Evolutionary conservation across 345 rosid genomes (phyloP), one percentile per base, ranked within the genome.

Genomic region (Boechera divaricarpa): DNA sequence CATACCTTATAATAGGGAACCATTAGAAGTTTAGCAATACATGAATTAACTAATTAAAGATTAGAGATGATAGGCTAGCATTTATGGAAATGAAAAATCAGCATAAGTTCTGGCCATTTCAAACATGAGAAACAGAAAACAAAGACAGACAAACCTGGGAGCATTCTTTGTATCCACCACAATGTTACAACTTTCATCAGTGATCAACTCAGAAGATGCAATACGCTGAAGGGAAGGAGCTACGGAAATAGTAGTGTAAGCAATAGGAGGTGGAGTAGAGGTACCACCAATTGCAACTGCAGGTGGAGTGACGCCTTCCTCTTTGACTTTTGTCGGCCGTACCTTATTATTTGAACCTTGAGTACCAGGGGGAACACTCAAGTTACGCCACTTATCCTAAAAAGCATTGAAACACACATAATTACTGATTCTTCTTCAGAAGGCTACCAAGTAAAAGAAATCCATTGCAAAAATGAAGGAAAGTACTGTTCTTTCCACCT

Each of bases 311-410:
- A 35, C 60, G 36, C 65, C 58, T 56, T 67, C 79, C 2, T 82
- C 77, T 84, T 89, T 90, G 9, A 82, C 60, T 72, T 86, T 90
- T 1, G 75, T 63, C 7, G 86, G 67, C 62, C 90, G 80, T 57
- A 87, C 67, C 84, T 85, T 94, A 48, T 92, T 90, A 75, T 83
- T 80, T 36, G 81, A 68, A 67, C 85, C 85, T 79, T 80, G 90
- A 54, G 80, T 76, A 67, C 42, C 58, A 0, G 82, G 78, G 2
- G 75, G 7, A 48, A 88, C 95, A 66, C 81, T 81, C 95, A 92
- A 76, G 80, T 94, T 91, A 76, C 98, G 82, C 99, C 98, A 95
- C 74, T 95, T 95, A 74, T 95, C 99, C 99, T 95, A 73, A 0
- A 35, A 51, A 67, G 18, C 11, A 59, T 57, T 4, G 38, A 36